phyloP scores from a whole-genome alignment of 352 stramenopile genomes.

The Globisporangium rhizosaccharum region DNA sequence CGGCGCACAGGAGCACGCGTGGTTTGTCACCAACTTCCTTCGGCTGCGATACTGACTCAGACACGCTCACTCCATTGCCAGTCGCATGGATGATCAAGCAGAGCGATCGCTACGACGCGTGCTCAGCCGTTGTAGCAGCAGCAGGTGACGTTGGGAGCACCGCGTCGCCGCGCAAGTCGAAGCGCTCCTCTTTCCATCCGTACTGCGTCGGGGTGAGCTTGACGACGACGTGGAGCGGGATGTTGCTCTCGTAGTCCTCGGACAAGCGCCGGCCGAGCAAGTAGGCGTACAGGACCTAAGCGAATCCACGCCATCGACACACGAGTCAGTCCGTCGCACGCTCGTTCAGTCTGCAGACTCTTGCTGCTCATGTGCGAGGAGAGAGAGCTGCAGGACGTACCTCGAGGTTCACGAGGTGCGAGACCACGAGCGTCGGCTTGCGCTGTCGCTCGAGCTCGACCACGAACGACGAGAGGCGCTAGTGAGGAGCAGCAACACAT shows the following conservation, averaged over 20 bases:
- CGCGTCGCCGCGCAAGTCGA: conserved; percentile 22
- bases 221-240: conserved; percentile 39
- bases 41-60: conserved; percentile 29
- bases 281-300: conserved; percentile 34
- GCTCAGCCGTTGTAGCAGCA: neutral
- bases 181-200: conserved; percentile 40
- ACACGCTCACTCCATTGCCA: neutral
- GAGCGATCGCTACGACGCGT: neutral
- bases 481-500: neutral
- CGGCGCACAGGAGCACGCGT: conserved; percentile 32
- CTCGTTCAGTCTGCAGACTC: neutral
- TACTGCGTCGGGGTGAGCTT: conserved; percentile 45
- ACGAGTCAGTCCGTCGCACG: neutral
- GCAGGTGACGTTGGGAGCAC: neutral
- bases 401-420: conserved; percentile 37
- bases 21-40: conserved; percentile 67
- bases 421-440: conserved; percentile 35
- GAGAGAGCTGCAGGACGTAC: conserved; percentile 9
- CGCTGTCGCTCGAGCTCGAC: conserved; percentile 37
- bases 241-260: conserved; percentile 26
- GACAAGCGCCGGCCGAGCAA: conserved; percentile 25
- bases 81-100: neutral
- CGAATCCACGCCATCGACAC: neutral
- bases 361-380: neutral
- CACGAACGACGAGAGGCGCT: conserved; percentile 44